Percentiles rank a stretch among this genome's conserved stretches.
phyloP scores from a whole-genome alignment of 306 rosid genomes.

The Benincasa hispida region DNA sequence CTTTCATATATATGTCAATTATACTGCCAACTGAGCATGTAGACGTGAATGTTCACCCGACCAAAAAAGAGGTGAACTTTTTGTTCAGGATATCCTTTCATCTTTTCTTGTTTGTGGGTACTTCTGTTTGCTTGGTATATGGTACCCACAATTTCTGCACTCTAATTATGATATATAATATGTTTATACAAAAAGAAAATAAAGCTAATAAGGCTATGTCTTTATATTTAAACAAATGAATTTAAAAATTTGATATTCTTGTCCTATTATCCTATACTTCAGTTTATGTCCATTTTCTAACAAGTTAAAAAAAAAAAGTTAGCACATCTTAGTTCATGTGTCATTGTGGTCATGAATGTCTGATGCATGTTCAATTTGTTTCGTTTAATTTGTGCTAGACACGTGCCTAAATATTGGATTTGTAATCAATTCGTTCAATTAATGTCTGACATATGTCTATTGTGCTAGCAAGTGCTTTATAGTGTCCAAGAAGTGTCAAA shows the following conservation, averaged over 20 bases:
- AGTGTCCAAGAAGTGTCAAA: not conserved
- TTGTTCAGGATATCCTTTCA: not conserved
- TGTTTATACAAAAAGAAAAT: not conserved
- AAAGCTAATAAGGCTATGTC: not conserved
- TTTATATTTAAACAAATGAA: not conserved
- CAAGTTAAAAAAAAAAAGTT: not conserved
- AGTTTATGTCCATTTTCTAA: not conserved
- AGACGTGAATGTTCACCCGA: conserved; percentile 87
- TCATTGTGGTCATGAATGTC: not conserved
- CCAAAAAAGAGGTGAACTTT: conserved; percentile 78
- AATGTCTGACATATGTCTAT: not conserved
- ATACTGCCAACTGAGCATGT: conserved; percentile 72
- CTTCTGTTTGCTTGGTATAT: not conserved
- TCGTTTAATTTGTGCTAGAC: not conserved
- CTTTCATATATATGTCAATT: conserved; percentile 76
- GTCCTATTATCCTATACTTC: not conserved
- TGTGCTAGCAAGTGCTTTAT: not conserved
- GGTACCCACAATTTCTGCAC: not conserved
- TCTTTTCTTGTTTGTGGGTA: not conserved
- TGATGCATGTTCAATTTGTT: not conserved
- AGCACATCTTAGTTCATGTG: not conserved
- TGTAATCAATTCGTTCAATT: not conserved
- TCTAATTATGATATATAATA: not conserved
- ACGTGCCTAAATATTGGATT: not conserved
- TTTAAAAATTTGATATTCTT: not conserved